These are phyloP conservation scores for Colletotrichum scovillei DNA, from an alignment of 2,329 filamentous ascomycete genomes.

Conservation along the genomic window DNA sequence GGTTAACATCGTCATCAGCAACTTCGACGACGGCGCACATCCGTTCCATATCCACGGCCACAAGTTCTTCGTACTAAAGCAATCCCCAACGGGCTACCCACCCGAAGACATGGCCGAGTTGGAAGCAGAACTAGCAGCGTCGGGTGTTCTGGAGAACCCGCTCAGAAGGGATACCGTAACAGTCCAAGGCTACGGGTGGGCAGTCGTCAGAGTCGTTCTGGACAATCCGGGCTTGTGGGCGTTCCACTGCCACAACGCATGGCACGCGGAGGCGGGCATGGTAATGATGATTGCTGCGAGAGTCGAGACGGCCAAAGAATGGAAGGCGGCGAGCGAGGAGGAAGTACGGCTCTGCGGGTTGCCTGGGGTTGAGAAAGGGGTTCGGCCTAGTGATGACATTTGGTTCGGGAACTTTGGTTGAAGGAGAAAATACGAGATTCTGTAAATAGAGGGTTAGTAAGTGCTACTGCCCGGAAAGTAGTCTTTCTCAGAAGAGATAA, in stretches of 20 bases:
- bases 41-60: slow-evolving; percentile 70
- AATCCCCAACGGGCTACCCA: slow-evolving; percentile 48
- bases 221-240: slow-evolving; percentile 70
- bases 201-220: slow-evolving; percentile 63
- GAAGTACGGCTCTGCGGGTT: slow-evolving; percentile 43
- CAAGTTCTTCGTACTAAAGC: slow-evolving; percentile 60
- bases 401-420: slow-evolving; percentile 47
- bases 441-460: background rate
- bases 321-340: slow-evolving; percentile 39
- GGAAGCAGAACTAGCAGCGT: slow-evolving; percentile 37
- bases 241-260: slow-evolving; percentile 69
- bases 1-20: slow-evolving; percentile 46
- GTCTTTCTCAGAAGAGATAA: background rate
- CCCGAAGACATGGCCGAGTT: slow-evolving; percentile 41
- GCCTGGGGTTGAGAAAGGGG: slow-evolving; percentile 45
- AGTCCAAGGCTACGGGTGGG: slow-evolving; percentile 65
- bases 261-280: slow-evolving; percentile 69
- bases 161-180: slow-evolving; percentile 58
- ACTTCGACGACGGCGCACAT: slow-evolving; percentile 48
- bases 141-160: slow-evolving; percentile 43
- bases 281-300: slow-evolving; percentile 65
- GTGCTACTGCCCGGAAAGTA: background rate
- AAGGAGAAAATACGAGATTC: background rate
- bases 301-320: slow-evolving; percentile 41
- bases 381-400: slow-evolving; percentile 48